These are phyloP conservation scores for Quillaja saponaria DNA, from an alignment of 306 rosid species.

Conservation along the genomic window DNA sequence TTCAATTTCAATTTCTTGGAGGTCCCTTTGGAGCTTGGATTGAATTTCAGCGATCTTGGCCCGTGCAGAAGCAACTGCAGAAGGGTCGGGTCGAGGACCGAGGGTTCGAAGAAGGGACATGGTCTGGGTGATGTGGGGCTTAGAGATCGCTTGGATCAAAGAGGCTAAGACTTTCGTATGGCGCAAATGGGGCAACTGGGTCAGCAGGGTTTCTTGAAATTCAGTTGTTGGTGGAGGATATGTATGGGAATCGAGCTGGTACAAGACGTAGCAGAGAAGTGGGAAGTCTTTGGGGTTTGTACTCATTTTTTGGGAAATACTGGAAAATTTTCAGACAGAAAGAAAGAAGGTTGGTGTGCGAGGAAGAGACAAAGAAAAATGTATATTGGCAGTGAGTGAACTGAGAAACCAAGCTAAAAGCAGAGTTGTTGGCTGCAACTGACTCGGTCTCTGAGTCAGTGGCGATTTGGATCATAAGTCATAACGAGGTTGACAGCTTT, in stretches of 20 bases:
- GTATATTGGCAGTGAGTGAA: not conserved
- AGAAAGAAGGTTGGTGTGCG: not conserved
- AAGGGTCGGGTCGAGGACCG: conserved; percentile 42
- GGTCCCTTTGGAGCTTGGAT: not conserved
- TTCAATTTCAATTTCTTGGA: conserved; percentile 8
- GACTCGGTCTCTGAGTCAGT: too few species aligned
- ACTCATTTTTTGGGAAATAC: conserved; percentile 28
- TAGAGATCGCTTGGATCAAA: conserved; percentile 27
- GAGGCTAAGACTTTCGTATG: conserved; percentile 34
- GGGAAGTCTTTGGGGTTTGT: conserved; percentile 37
- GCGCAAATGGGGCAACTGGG: conserved; percentile 32
- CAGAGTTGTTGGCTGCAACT: too few species aligned
- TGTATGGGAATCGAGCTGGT: conserved; percentile 30
- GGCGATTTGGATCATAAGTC: too few species aligned
- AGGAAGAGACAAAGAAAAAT: not conserved
- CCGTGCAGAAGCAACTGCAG: conserved; percentile 21
- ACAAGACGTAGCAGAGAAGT: conserved; percentile 31
- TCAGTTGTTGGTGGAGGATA: conserved; percentile 25
- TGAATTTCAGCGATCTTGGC: conserved; percentile 17
- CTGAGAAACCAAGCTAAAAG: not conserved
- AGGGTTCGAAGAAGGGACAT: conserved; percentile 40
- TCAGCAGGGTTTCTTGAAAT: conserved; percentile 20
- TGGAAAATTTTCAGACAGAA: not conserved
- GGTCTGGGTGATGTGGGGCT: conserved; percentile 28
- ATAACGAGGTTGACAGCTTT: too few species aligned